Evolutionary conservation across 1,284 basidiomycete genomes (phyloP).

Genomic region (Ustilago loliicola): DNA sequence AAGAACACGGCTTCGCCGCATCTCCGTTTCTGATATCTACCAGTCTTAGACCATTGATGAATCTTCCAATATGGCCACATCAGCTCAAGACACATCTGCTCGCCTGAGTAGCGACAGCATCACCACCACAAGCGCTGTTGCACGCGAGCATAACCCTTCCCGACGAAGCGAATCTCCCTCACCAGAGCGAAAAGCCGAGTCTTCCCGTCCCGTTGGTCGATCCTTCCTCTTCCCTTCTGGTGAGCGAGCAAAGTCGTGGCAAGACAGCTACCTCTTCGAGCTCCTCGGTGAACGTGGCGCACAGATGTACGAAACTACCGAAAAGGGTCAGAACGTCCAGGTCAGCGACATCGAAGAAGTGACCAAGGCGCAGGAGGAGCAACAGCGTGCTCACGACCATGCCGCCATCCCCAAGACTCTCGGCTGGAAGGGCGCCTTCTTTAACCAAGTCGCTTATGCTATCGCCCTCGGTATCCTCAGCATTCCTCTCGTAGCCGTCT

Average conservation of each 20-base stretch:
- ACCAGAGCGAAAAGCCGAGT: conserved; percentile 31
- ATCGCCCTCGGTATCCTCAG: conserved; percentile 63
- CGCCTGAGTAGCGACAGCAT: conserved; percentile 44
- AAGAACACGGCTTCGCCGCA: background rate
- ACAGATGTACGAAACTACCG: conserved; percentile 35
- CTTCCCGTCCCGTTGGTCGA: conserved; percentile 26
- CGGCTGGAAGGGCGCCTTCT: conserved; percentile 61
- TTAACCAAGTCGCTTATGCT: conserved; percentile 61
- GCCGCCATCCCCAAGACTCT: conserved; percentile 55
- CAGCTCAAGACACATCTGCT: conserved; percentile 28
- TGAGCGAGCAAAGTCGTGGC: conserved; percentile 49
- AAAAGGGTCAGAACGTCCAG: conserved; percentile 48
- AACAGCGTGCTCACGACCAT: conserved; percentile 29
- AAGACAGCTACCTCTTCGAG: conserved; percentile 54
- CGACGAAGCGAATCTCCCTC: conserved; percentile 34
- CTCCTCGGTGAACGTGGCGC: conserved; percentile 38
- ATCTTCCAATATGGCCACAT: conserved; percentile 21
- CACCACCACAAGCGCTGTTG: conserved; percentile 24
- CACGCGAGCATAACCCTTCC: conserved; percentile 12
- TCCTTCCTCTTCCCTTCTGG: conserved; percentile 57
- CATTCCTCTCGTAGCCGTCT: conserved; percentile 59
- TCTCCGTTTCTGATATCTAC: background rate
- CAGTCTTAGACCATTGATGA: background rate
- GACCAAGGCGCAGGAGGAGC: conserved; percentile 28
- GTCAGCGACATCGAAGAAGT: conserved; percentile 50